Evolutionary conservation across 371 early-diverging fungal species (phyloP).

Genomic region (Basidiobolus meristosporus): DNA sequence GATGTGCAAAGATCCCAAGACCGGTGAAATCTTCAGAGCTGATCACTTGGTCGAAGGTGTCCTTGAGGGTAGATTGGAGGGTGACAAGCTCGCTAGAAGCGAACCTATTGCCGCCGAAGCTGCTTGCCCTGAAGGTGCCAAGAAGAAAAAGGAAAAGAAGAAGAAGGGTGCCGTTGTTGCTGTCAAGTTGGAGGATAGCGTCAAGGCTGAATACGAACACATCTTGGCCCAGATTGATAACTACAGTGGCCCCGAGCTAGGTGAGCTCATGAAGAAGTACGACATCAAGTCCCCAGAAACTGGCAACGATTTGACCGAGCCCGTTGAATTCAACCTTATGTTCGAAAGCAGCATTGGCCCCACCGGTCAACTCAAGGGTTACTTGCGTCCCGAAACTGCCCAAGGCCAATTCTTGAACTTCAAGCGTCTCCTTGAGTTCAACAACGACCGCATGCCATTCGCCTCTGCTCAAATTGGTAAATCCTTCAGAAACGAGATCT

Average conservation of each 20-base stretch:
- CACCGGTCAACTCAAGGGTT: constrained; percentile 89
- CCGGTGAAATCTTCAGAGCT: constrained; percentile 93
- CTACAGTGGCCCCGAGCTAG: constrained; percentile 73
- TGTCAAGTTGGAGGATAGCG: constrained; percentile 39
- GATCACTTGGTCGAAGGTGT: constrained; percentile 96
- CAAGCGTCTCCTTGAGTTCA: constrained; percentile 91
- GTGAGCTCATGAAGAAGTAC: constrained; percentile 67
- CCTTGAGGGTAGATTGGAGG: constrained; percentile 74
- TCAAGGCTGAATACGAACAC: constrained; percentile 50
- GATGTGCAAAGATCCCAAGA: constrained; percentile 90
- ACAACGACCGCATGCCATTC: constrained; percentile 98
- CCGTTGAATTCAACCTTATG: constrained; percentile 98
- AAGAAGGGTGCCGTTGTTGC: constrained; percentile 45
- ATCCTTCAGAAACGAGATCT: constrained; percentile 99
- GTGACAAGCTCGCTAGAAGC: constrained; percentile 47
- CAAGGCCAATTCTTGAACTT: constrained; percentile 99
- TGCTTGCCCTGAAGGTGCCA: constrained; percentile 6
- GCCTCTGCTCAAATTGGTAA: constrained; percentile 98
- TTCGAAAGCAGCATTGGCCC: constrained; percentile 97
- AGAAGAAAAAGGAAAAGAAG: constrained; percentile 43
- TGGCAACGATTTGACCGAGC: constrained; percentile 77
- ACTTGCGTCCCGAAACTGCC: constrained; percentile 98
- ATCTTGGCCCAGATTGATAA: constrained; percentile 91
- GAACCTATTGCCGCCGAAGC: constrained; percentile 12
- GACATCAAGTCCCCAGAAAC: constrained; percentile 86